Evolutionary conservation across 148 eudicot genomes (phyloP), one percentile per base, ranked within the genome.

Genomic region (Heliosperma pusillum): DNA sequence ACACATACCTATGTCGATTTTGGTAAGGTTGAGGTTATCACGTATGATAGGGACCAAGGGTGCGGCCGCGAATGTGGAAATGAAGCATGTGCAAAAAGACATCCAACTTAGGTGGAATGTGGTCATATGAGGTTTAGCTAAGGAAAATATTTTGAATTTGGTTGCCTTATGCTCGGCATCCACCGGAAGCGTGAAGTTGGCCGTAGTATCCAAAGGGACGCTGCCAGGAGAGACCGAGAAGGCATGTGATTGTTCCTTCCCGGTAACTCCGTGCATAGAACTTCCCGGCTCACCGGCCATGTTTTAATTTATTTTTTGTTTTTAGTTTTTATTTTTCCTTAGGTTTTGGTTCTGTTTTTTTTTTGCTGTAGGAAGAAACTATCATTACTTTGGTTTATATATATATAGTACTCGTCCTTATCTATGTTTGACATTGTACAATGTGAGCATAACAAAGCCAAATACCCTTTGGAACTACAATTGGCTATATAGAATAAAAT

Each of bases 1-100:
- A 22, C n/a, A 25, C 16, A 63, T 77, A 10, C 82, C 83, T 3
- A 85, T 79, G 80, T 80, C 86, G 19, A 26, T 4, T 20, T 67
- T 68, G 2, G 80, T 73, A 15, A 85, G 74, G 72, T 83, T 53
- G 24, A 85, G 82, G 79, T 85, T 79, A 68, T 80, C 86, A 1
- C 86, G 86, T 73, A 85, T 85, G 68, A 85, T 78, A 42, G 86
- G 86, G 25, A 85, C 72, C 27, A 85, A 82, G 8, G 87, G 85
- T 0, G 87, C 79, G 11, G 83, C 83, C 5, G 87, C 83, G n/a
- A 85, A 85, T 20, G 80, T 80, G 60, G 87, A 85, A 42, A 82
- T 63, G 73, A 74, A 82, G 56, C 81, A 77, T 7, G 79, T 71
- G 71, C 67, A 82, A 76, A 85, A 82, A 3, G 78, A 66, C 26